Percentiles rank a stretch among this genome's conserved stretches.
Conservation (phyloP, 2,329 filamentous ascomycete genomes). For the Xylaria sp. region DNA sequence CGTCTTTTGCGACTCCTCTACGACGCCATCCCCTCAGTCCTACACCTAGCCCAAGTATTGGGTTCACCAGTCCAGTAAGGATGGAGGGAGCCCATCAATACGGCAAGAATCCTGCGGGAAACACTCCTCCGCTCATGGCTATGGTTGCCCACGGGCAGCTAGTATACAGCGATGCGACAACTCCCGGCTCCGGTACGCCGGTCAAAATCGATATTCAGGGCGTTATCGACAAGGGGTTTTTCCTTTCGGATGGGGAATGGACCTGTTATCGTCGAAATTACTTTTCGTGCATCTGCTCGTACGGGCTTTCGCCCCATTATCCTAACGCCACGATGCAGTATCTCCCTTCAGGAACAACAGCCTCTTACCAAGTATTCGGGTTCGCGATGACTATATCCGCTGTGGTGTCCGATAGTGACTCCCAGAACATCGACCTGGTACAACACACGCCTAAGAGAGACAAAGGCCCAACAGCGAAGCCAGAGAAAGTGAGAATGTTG, state of each 20-base stretch:
- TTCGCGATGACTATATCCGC: conserved; percentile 89
- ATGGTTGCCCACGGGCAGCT: conserved; percentile 68
- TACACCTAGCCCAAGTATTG: conserved; percentile 60
- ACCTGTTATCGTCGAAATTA: conserved; percentile 94
- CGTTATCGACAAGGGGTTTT: conserved; percentile 90
- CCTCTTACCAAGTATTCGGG: conserved; percentile 73
- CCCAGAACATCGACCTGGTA: conserved; percentile 83
- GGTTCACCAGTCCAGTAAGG: conserved; percentile 57
- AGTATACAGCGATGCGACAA: conserved; percentile 63
- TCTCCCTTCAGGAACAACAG: conserved; percentile 60
- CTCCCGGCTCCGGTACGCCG: conserved; percentile 48
- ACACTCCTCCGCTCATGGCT: conserved; percentile 63
- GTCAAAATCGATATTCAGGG: conserved; percentile 80
- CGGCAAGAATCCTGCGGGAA: conserved; percentile 53
- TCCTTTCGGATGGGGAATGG: conserved; percentile 83
- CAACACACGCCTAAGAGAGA: conserved; percentile 93
- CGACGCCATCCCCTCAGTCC: conserved; percentile 65
- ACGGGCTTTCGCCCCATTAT: conserved; percentile 70
- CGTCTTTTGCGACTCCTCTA: conserved; percentile 58
- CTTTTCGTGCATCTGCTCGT: conserved; percentile 86
- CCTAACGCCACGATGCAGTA: conserved; percentile 61
- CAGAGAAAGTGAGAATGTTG: conserved; percentile 73
- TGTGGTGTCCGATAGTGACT: conserved; percentile 78
- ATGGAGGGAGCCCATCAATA: conserved; percentile 60
- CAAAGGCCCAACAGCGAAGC: conserved; percentile 82